These are phyloP conservation scores for Haplographium delicatum DNA, from an alignment of 495 filamentous ascomycete genomes.

Conservation along the genomic window DNA sequence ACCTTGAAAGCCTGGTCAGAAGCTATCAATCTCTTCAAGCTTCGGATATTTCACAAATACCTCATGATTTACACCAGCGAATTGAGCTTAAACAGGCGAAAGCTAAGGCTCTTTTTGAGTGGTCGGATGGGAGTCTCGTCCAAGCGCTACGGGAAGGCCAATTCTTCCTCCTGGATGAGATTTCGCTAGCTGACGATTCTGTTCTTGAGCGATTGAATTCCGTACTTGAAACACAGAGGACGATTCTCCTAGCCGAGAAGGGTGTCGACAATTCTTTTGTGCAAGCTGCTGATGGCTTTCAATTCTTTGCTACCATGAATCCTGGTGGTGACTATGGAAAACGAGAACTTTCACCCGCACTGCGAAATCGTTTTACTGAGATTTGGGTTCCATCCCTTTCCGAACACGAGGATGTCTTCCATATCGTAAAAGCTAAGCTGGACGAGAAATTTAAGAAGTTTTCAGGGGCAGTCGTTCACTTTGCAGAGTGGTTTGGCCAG, in stretches of 20 bases:
- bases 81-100: conserved; percentile 58
- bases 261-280: conserved; percentile 76
- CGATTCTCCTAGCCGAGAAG: conserved; percentile 89
- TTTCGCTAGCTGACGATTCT: conserved; percentile 96
- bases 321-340: conserved; percentile 98
- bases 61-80: conserved; percentile 43
- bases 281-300: conserved; percentile 74
- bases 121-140: conserved; percentile 92
- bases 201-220: conserved; percentile 96
- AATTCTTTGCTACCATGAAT: conserved; percentile 98
- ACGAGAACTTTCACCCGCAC: conserved; percentile 87
- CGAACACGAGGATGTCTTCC: conserved; percentile 75
- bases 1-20: conserved; percentile 16
- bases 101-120: conserved; percentile 85
- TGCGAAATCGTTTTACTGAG: conserved; percentile 96
- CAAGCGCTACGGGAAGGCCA: conserved; percentile 86
- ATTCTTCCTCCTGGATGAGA: conserved; percentile 94
- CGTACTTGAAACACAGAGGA: conserved; percentile 85
- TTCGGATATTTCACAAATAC: conserved; percentile 30
- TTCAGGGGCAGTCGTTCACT: conserved; percentile 67
- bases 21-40: conserved; percentile 6
- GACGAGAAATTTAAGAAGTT: conserved; percentile 38
- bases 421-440: conserved; percentile 79
- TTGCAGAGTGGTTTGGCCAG: conserved; percentile 86
- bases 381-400: conserved; percentile 91